Conservation (phyloP, 2,329 filamentous ascomycete genomes). For the Exophiala lecanii-corni region DNA sequence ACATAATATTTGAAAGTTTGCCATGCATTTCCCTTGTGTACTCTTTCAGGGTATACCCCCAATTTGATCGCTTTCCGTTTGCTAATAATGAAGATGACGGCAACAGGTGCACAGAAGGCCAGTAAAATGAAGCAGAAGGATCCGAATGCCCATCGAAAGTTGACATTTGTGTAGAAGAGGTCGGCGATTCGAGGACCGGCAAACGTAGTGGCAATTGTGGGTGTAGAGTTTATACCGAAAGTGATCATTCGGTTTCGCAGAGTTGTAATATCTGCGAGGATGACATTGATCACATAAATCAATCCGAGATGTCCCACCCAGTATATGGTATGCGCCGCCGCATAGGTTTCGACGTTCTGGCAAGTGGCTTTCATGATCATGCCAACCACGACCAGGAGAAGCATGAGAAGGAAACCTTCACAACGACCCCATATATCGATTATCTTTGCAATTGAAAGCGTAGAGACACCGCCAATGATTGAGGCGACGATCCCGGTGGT, state of each 20-base stretch:
- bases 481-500: slow-evolving; percentile 51
- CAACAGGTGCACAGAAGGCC: slow-evolving; percentile 50
- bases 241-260: slow-evolving; percentile 58
- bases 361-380: slow-evolving; percentile 59
- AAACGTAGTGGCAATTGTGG: slow-evolving; percentile 55
- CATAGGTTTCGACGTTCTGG: slow-evolving; percentile 54
- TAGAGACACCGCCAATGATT: slow-evolving; percentile 52
- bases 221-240: slow-evolving; percentile 54
- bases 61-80: slow-evolving; percentile 51
- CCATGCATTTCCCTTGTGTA: slow-evolving; percentile 32
- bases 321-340: slow-evolving; percentile 58
- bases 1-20: slow-evolving; percentile 49
- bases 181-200: slow-evolving; percentile 49
- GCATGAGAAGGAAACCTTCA: slow-evolving; percentile 48
- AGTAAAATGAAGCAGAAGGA: slow-evolving; percentile 57
- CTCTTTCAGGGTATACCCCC: slow-evolving; percentile 44
- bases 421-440: slow-evolving; percentile 59
- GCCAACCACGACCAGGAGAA: slow-evolving; percentile 40
- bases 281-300: slow-evolving; percentile 51
- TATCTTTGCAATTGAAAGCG: slow-evolving; percentile 58
- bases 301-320: slow-evolving; percentile 52
- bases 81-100: slow-evolving; percentile 48
- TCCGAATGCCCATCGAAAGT: slow-evolving; percentile 60
- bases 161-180: slow-evolving; percentile 45
- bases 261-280: slow-evolving; percentile 59